Base-by-base conservation (phyloP, 106 monocot genomes). In the Dendrobium chrysotoxum region DNA sequence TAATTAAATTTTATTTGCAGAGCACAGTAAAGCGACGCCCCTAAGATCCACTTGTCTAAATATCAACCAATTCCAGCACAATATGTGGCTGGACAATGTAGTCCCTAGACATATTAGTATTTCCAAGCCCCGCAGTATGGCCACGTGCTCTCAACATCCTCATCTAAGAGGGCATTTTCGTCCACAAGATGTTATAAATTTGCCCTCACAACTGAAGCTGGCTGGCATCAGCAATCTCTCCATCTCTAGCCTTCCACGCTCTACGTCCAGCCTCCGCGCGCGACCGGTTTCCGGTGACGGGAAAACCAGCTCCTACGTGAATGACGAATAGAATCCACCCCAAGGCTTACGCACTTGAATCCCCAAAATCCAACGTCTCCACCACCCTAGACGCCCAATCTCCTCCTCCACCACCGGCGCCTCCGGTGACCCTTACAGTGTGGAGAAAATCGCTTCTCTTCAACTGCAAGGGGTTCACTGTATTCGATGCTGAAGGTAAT, bases 381-480 rank as follows among this genome's bases (percentile, higher is more conserved):
- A 41, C 50, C 50, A 11, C 50, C 13, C 15, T 13, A 3, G 50
- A 50, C 50, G 0, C 13, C 50, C 50, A 50, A 50, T 50, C 3
- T 50, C 50, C 50, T 50, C 50, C 50, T 11, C n/a, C 74, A 41
- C 21, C 74, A 20, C 57, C 31, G 7, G 5, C 3, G 4, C 74
- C 41, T 40, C 74, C 74, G 74, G 77, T 3, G 75, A 21, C 40
- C 21, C 38, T 81, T 40, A 81, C 81, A 12, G 81, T 81, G 17
- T 81, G 81, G 81, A 31, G 81, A 45, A 81, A 81, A 75, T 81
- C 81, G 38, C 38, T 81, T n/a, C 81, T 81, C 30, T 81, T 81
- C 74, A 81, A 81, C 31, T 81, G 81, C 75, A 81, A 64, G 11
- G 81, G 81, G 11, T 81, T 81, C 75, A 75, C 81, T 9, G 81